A percentile compares a stretch with the other conserved stretches of the same genome.
These are phyloP conservation scores for Ostreobium quekettii DNA, from an alignment of 139 green algal species.

Conservation along the genomic window DNA sequence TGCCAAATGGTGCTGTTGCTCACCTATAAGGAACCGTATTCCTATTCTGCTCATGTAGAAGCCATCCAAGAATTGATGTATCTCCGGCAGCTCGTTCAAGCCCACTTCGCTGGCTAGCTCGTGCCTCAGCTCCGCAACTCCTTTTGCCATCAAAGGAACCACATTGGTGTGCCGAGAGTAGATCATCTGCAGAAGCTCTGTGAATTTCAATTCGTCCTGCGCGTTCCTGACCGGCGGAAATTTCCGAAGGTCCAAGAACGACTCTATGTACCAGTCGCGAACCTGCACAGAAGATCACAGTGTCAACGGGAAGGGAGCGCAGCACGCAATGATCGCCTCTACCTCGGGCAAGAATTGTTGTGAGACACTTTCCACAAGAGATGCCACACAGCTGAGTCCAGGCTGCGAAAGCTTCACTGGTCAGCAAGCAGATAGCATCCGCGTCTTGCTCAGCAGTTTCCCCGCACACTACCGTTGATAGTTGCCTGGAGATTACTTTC, in stretches of 20 bases:
- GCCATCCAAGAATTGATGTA: conserved; percentile 95
- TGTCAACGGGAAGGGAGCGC: too few relatives aligned
- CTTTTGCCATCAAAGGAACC: conserved; percentile 91
- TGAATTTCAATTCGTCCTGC: conserved; percentile 84
- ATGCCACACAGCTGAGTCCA: too few relatives aligned
- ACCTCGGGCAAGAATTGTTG: too few relatives aligned
- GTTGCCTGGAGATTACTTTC: too few relatives aligned
- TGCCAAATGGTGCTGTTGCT: not conserved
- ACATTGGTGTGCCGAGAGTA: conserved; percentile 81
- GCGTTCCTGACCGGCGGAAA: conserved; percentile 61
- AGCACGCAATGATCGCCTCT: too few relatives aligned
- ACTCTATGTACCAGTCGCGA: conserved; percentile 98
- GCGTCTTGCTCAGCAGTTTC: too few relatives aligned
- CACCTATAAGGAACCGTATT: conserved; percentile 95
- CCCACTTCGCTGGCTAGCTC: conserved; percentile 53
- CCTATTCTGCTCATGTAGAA: conserved; percentile 97
- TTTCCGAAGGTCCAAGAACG: conserved; percentile 80
- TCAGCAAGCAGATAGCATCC: too few relatives aligned
- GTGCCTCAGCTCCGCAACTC: conserved; percentile 73
- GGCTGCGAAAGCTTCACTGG: too few relatives aligned
- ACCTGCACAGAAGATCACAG: too few relatives aligned
- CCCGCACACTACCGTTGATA: too few relatives aligned
- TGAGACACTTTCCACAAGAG: too few relatives aligned
- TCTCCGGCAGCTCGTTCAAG: conserved; percentile 84
- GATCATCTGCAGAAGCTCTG: conserved; percentile 70